A percentile compares a stretch with the other conserved stretches of the same genome.
Conservation (phyloP, 495 filamentous ascomycete species). For the Lindgomyces ingoldianus region DNA sequence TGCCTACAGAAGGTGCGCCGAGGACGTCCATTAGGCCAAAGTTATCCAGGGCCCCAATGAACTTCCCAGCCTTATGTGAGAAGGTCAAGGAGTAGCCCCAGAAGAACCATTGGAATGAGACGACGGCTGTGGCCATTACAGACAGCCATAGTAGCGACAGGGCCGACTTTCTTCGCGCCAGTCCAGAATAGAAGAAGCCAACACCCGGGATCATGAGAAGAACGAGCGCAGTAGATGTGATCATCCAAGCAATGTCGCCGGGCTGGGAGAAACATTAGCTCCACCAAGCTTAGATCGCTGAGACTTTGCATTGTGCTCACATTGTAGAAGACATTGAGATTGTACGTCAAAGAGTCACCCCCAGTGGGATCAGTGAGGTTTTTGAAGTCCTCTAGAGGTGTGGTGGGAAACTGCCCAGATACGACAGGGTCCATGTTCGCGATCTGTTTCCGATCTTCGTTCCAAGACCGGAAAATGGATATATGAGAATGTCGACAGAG, state of each 20-base stretch:
- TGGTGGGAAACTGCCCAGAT: conserved; percentile 19
- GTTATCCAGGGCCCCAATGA: conserved; percentile 82
- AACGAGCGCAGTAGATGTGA: conserved; percentile 84
- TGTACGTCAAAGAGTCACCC: conserved; percentile 68
- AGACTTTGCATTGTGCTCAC: conserved; percentile 16
- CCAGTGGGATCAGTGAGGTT: conserved; percentile 66
- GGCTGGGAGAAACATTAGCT: conserved; percentile 51
- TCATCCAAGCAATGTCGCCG: conserved; percentile 91
- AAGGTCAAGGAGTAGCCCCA: conserved; percentile 97
- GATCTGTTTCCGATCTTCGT: conserved; percentile 17
- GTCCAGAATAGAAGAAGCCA: conserved; percentile 98
- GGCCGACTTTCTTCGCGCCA: conserved; percentile 94
- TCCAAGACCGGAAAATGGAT: neutral
- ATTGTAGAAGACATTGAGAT: conserved; percentile 78
- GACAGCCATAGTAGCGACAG: conserved; percentile 94
- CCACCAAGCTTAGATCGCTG: neutral
- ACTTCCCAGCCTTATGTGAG: conserved; percentile 78
- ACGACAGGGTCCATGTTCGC: conserved; percentile 14
- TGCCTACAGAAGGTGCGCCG: conserved; percentile 77
- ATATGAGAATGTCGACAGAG: neutral
- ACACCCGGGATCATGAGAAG: conserved; percentile 98
- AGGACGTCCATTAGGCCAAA: conserved; percentile 83
- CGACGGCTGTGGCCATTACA: conserved; percentile 90
- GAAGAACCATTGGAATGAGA: conserved; percentile 98
- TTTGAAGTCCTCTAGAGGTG: conserved; percentile 43